Evolutionary conservation across 2,329 filamentous ascomycete species (phyloP), one percentile per base, ranked within the genome.

Genomic region (Dactylella cylindrospora): DNA sequence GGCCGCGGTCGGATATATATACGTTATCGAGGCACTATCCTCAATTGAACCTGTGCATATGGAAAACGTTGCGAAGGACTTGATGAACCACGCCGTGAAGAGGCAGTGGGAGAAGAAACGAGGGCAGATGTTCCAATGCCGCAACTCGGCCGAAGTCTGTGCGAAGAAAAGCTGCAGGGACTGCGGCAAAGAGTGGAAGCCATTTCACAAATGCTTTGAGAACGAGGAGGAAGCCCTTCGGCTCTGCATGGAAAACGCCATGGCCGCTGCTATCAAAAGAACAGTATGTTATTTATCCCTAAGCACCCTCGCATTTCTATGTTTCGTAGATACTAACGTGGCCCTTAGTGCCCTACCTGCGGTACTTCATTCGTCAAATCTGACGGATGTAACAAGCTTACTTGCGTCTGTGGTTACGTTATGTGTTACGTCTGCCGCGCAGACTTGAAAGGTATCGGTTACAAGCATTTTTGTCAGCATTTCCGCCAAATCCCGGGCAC

Each of bases 341-440:
- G 10, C 5, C 25, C 31, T 44, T 91, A 93, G 7, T 98, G 93
- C 72, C 93, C 93, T 6, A 82, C 85, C 40, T 98, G 93, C 76
- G 85, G 88, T 67, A 88, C 90, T 7, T 88, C 85, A 12, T 97
- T 97, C 72, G 88, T 98, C 74, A 97, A 97, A 73, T 85, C 84
- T 5, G 84, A 85, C 20, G 93, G 93, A 69, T 98, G 93, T 79
- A 98, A 98, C 77, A 97, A 97, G 75, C 79, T 98, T 32, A 91
- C 89, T 4, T 97, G 93, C 71, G 84, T 90, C 12, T 98, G 93
- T 73, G 93, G 93, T 6, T 97, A 97, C 74, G 86, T 87, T 68
- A 97, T 97, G 91, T 98, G 93, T 73, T 98, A 98, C 70, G 83
- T 97, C 39, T 98, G 93, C 73, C 87, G 93, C 32, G 85, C 85